These are phyloP conservation scores for Trichosporon faecale DNA, from an alignment of 1,284 basidiomycete genomes.

Conservation along the genomic window DNA sequence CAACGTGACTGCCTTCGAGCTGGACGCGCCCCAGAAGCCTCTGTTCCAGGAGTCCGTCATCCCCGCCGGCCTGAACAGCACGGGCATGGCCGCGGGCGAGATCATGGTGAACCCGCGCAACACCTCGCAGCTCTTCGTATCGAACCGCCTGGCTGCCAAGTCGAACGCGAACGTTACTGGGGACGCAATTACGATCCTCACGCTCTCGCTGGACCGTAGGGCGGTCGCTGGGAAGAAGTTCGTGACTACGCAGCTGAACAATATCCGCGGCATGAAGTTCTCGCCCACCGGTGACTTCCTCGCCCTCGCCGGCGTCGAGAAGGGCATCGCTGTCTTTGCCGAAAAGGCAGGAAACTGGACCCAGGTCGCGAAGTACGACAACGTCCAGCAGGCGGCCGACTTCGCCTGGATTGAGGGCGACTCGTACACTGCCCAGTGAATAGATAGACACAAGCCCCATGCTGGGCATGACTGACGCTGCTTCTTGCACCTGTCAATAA, in stretches of 20 bases:
- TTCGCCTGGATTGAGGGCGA: constrained; percentile 1
- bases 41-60: not conserved
- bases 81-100: constrained; percentile 3
- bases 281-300: not conserved
- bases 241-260: not conserved
- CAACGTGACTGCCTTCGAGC: not conserved
- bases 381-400: not conserved
- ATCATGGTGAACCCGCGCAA: constrained; percentile 5
- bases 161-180: not conserved
- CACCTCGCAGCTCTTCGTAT: not conserved
- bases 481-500: not conserved
- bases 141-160: not conserved
- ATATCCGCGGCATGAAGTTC: constrained; percentile 7
- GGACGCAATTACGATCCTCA: not conserved
- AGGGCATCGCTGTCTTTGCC: not conserved
- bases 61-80: not conserved
- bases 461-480: not conserved
- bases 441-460: not conserved
- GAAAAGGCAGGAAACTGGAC: not conserved
- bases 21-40: not conserved
- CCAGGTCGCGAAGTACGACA: constrained; percentile 1
- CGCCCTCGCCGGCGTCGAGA: not conserved
- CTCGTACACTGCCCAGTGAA: not conserved
- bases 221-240: not conserved
- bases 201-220: not conserved